Percentiles rank a stretch among this genome's conserved stretches.
These are phyloP conservation scores for Copromyces sp. DNA, from an alignment of 495 filamentous ascomycete species.

Conservation along the genomic window DNA sequence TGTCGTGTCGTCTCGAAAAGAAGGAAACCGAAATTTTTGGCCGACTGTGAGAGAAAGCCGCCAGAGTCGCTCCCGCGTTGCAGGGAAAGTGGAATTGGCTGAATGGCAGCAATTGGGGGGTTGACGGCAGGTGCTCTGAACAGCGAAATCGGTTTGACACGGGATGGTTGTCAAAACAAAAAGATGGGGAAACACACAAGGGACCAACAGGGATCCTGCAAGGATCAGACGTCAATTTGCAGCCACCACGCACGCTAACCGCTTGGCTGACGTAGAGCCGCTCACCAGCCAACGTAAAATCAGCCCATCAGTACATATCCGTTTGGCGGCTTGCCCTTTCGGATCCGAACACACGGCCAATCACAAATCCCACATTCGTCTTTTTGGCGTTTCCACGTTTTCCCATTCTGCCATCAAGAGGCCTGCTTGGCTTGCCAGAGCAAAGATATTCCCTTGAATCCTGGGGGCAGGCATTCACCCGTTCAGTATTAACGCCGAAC, in stretches of 20 bases:
- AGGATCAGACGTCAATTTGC: not conserved
- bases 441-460: not conserved
- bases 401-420: not conserved
- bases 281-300: slow-evolving; percentile 10
- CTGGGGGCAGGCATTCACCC: not conserved
- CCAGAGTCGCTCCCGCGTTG: not conserved
- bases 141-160: not conserved
- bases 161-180: slow-evolving; percentile 1
- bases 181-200: slow-evolving; percentile 10
- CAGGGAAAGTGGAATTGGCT: not conserved
- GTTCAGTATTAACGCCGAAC: not conserved
- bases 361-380: not conserved
- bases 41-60: not conserved
- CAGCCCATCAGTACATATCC: slow-evolving; percentile 10
- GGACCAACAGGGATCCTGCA: not conserved
- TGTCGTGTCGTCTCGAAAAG: not conserved
- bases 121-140: not conserved
- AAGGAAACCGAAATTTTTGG: not conserved
- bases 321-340: slow-evolving; percentile 1
- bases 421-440: not conserved
- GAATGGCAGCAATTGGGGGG: not conserved
- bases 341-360: not conserved
- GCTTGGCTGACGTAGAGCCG: slow-evolving; percentile 15
- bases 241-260: slow-evolving; percentile 6
- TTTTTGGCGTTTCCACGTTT: not conserved